phyloP scores from a whole-genome alignment of 257 asterid genomes.

The Scutellaria baicalensis region DNA sequence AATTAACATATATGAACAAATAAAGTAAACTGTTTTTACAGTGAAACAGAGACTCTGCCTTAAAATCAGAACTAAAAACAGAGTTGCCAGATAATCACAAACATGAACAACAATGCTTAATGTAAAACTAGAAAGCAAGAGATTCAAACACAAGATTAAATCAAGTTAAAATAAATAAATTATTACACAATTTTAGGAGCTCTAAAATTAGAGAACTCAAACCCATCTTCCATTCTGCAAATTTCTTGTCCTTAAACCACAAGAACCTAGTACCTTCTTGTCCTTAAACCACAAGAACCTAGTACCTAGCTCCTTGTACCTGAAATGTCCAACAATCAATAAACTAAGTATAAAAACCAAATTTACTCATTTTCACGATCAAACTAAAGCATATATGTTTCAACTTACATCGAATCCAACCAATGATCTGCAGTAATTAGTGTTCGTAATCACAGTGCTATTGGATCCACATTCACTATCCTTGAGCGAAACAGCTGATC shows the following conservation, averaged over 20 bases:
- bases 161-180: neutral
- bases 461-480: constrained; percentile 91
- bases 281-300: constrained; percentile 9
- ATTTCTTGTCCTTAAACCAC: neutral
- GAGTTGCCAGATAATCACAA: constrained; percentile 8
- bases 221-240: neutral
- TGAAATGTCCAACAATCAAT: constrained; percentile 14
- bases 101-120: neutral
- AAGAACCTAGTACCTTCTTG: too few species aligned
- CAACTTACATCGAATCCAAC: constrained; percentile 71
- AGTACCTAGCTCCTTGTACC: constrained; percentile 57
- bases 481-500: constrained; percentile 60
- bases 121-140: constrained; percentile 10
- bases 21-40: constrained; percentile 13
- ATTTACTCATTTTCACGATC: too few species aligned
- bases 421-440: constrained; percentile 69
- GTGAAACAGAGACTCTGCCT: neutral
- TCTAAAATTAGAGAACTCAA: neutral
- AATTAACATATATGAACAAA: constrained; percentile 17
- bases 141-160: constrained; percentile 15
- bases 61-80: constrained; percentile 5
- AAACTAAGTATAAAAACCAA: neutral
- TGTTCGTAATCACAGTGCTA: constrained; percentile 61
- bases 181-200: neutral
- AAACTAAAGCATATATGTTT: too few species aligned